A percentile compares a stretch with the other conserved stretches of the same genome.
Conservation (phyloP, 345 rosid genomes). For the Aquilaria malaccensis region DNA sequence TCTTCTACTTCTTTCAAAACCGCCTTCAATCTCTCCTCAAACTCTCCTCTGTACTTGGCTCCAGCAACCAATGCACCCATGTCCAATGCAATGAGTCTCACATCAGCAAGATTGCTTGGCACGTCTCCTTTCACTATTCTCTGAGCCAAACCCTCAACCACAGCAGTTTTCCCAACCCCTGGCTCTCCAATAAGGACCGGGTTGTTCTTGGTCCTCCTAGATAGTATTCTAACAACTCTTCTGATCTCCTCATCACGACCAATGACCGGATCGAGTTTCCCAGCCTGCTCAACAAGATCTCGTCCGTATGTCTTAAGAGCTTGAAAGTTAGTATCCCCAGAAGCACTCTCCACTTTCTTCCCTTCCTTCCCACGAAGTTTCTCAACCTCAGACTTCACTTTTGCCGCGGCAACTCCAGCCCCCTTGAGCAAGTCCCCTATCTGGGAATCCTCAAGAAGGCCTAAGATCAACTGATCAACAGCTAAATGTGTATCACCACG, state of each 20-base stretch:
- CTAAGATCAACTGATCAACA: slow-evolving; percentile 69
- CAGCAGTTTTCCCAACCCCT: slow-evolving; percentile 94
- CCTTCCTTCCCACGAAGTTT: slow-evolving; percentile 89
- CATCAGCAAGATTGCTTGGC: slow-evolving; percentile 79
- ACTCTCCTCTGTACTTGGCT: slow-evolving; percentile 85
- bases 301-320: slow-evolving; percentile 89
- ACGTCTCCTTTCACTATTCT: slow-evolving; percentile 86
- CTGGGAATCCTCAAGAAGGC: slow-evolving; percentile 85
- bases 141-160: slow-evolving; percentile 90
- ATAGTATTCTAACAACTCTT: slow-evolving; percentile 75
- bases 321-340: slow-evolving; percentile 70
- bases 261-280: slow-evolving; percentile 89
- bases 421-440: slow-evolving; percentile 60
- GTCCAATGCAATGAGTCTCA: slow-evolving; percentile 77
- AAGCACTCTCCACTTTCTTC: slow-evolving; percentile 81
- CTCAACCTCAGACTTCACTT: slow-evolving; percentile 67
- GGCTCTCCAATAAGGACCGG: slow-evolving; percentile 96
- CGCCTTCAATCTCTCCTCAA: slow-evolving; percentile 75
- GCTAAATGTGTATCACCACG: slow-evolving; percentile 71
- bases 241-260: slow-evolving; percentile 90
- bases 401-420: slow-evolving; percentile 47
- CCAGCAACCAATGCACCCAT: slow-evolving; percentile 91
- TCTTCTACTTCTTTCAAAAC: slow-evolving; percentile 95
- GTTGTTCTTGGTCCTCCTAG: slow-evolving; percentile 87
- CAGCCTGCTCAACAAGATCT: slow-evolving; percentile 88